Evolutionary conservation across 108 stramenopile species (phyloP).

Genomic region (Schizochytrium sp.): DNA sequence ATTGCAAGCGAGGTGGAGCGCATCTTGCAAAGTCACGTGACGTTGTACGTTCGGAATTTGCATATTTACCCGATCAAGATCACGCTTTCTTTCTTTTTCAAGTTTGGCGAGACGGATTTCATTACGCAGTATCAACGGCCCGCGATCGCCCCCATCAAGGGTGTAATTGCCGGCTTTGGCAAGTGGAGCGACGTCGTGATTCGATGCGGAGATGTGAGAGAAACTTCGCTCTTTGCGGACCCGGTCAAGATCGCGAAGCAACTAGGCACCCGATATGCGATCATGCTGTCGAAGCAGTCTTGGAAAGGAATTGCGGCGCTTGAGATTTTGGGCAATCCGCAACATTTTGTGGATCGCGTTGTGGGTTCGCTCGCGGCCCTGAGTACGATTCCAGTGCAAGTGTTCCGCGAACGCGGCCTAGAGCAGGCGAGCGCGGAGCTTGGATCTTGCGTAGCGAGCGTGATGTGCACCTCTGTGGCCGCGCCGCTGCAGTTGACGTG

Average conservation of each 20-base stretch:
- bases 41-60: not conserved
- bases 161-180: not conserved
- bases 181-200: constrained; percentile 6
- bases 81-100: constrained; percentile 12
- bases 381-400: not conserved
- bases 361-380: not conserved
- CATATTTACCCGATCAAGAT: not conserved
- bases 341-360: not conserved
- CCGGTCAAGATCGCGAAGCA: not conserved
- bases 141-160: not conserved
- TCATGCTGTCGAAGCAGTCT: not conserved
- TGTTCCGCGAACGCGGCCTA: not conserved
- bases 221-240: not conserved
- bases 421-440: not conserved
- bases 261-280: not conserved
- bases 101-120: not conserved
- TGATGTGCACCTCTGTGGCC: not conserved
- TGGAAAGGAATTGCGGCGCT: constrained; percentile 14
- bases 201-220: not conserved
- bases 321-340: constrained; percentile 6
- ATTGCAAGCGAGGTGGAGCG: not conserved
- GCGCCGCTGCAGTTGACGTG: not conserved
- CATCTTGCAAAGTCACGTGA: not conserved
- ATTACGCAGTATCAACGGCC: not conserved
- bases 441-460: not conserved